phyloP scores from a whole-genome alignment of 805 yeast species.

The Spathaspora hagerdaliae region DNA sequence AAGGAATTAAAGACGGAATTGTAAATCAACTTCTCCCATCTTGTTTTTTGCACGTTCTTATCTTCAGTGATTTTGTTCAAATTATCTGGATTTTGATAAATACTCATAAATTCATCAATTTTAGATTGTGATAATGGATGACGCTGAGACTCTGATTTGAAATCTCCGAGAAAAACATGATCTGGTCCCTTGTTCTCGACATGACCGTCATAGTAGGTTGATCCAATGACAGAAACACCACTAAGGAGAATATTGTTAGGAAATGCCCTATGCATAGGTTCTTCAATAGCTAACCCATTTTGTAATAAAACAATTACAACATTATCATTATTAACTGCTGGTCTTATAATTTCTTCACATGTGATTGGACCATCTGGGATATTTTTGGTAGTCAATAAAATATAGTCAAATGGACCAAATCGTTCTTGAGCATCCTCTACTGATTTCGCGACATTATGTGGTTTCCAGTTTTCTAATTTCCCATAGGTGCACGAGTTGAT shows the following conservation, averaged over 20 bases:
- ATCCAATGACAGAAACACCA: constrained; percentile 34
- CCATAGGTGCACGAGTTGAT: constrained; percentile 34
- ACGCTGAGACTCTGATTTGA: constrained; percentile 27
- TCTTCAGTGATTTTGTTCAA: constrained; percentile 24
- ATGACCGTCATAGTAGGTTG: constrained; percentile 23
- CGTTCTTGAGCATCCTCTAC: constrained; percentile 23
- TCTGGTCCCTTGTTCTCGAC: constrained; percentile 18
- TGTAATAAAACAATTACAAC: constrained; percentile 31
- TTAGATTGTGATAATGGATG: constrained; percentile 5
- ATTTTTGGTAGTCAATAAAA: constrained; percentile 36
- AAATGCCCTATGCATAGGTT: constrained; percentile 24
- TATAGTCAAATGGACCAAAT: constrained; percentile 30
- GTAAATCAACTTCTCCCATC: constrained; percentile 39
- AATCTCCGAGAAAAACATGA: constrained; percentile 19
- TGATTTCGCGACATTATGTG: constrained; percentile 23
- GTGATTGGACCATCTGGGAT: constrained; percentile 33
- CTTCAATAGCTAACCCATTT: constrained; percentile 37
- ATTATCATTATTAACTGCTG: constrained; percentile 25
- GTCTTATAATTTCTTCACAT: constrained; percentile 39
- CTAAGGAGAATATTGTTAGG: constrained; percentile 32
- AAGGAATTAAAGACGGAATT: constrained; percentile 34
- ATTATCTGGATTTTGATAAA: constrained; percentile 25
- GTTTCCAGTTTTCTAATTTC: constrained; percentile 23
- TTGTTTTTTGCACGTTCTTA: constrained; percentile 23
- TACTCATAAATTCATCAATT: constrained; percentile 18